These are phyloP conservation scores for Elaeis oleifera DNA, from an alignment of 202 grass and related monocot species.

Conservation along the genomic window DNA sequence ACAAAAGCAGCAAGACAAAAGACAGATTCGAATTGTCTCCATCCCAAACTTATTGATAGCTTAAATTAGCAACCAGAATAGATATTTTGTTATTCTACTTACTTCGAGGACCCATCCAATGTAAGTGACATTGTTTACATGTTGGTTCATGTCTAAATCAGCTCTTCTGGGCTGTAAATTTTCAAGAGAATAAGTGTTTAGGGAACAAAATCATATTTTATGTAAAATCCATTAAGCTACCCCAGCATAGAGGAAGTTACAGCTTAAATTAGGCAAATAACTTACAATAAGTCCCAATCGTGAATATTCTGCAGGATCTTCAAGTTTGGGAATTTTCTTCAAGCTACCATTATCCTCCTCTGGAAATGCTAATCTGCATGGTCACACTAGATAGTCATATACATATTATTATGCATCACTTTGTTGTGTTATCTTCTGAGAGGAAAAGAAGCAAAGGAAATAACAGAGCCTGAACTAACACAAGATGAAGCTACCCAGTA, in stretches of 20 bases:
- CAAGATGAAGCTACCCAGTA: too few relatives aligned
- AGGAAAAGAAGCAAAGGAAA: too few relatives aligned
- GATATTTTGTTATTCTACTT: slow-evolving; percentile 12
- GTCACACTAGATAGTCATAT: slow-evolving; percentile 18
- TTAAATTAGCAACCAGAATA: too few relatives aligned
- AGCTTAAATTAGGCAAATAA: slow-evolving; percentile 10
- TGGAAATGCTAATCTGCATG: slow-evolving; percentile 79
- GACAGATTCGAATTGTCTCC: too few relatives aligned
- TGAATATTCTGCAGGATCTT: slow-evolving; percentile 68
- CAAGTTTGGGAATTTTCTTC: slow-evolving; percentile 89
- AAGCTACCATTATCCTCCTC: slow-evolving; percentile 87
- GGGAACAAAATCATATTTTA: too few relatives aligned
- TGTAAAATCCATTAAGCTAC: too few relatives aligned
- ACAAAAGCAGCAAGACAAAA: too few relatives aligned
- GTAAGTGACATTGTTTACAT: slow-evolving; percentile 99
- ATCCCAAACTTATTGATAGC: too few relatives aligned
- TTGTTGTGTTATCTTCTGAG: too few relatives aligned
- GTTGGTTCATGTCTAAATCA: slow-evolving; percentile 99
- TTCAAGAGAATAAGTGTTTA: slow-evolving; percentile 8
- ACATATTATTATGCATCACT: too few relatives aligned
- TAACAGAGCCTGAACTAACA: too few relatives aligned
- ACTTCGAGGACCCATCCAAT: slow-evolving; percentile 98
- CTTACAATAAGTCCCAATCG: slow-evolving; percentile 75
- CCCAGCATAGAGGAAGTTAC: too few relatives aligned
- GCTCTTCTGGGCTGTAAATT: slow-evolving; percentile 86